Evolutionary conservation across 257 asterid genomes (phyloP).

Genomic region (Asclepias syriaca): DNA sequence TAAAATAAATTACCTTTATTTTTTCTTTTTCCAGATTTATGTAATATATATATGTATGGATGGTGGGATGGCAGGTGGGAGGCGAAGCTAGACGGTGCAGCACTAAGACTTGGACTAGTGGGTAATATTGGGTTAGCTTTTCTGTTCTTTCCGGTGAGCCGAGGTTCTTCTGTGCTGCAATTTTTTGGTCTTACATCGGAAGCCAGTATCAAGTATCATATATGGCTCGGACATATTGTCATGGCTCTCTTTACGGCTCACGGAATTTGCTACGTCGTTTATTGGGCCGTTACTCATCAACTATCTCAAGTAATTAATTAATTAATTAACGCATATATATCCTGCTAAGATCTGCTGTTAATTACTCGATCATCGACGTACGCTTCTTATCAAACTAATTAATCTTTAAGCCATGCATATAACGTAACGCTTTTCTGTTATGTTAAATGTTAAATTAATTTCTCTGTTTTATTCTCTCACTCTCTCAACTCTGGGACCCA

Average conservation of each 20-base stretch:
- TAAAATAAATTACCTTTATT: background rate
- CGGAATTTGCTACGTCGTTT: conserved; percentile 47
- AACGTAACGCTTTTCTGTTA: background rate
- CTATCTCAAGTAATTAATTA: conserved; percentile 35
- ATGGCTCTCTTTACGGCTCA: conserved; percentile 70
- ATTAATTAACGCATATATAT: no score
- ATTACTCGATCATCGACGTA: no score
- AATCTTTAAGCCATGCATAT: background rate
- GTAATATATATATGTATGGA: no score
- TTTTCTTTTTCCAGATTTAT: no score
- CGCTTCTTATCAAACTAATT: no score
- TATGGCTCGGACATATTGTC: conserved; percentile 77
- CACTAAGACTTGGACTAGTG: conserved; percentile 51
- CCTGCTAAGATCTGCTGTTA: no score
- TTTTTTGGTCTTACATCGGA: conserved; percentile 76
- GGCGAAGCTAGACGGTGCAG: conserved; percentile 46
- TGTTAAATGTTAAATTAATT: background rate
- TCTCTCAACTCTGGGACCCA: background rate
- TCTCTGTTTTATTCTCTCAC: background rate
- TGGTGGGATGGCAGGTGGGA: conserved; percentile 53
- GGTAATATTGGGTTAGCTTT: conserved; percentile 56
- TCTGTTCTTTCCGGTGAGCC: conserved; percentile 82
- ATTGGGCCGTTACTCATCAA: conserved; percentile 50
- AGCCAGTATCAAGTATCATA: conserved; percentile 71
- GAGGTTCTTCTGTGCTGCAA: conserved; percentile 67